phyloP scores from a whole-genome alignment of 768 basidiomycete genomes.

The Lactarius hengduanensis region DNA sequence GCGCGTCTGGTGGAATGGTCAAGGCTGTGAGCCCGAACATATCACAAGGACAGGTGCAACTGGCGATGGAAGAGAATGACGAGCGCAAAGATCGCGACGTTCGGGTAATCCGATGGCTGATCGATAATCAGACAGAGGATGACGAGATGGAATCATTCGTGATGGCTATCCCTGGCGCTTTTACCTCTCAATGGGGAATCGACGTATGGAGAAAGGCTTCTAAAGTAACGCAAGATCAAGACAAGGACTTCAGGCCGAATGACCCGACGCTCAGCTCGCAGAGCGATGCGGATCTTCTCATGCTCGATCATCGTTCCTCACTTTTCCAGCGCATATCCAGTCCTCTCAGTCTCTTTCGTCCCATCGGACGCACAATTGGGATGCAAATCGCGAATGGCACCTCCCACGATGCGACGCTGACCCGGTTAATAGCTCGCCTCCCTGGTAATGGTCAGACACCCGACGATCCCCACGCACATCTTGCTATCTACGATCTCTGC shows the following conservation, averaged over 20 bases:
- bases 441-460: not conserved
- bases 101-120: not conserved
- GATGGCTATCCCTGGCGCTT: not conserved
- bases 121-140: slow-evolving; percentile 1
- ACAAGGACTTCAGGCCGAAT: not conserved
- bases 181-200: not conserved
- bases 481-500: not conserved
- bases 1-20: not conserved
- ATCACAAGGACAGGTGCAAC: not conserved
- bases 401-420: not conserved
- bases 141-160: slow-evolving; percentile 12
- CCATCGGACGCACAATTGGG: not conserved
- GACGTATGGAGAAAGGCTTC: not conserved
- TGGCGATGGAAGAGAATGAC: slow-evolving; percentile 4
- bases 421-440: not conserved
- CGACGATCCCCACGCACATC: not conserved
- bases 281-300: not conserved
- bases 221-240: not conserved
- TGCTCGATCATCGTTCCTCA: not conserved
- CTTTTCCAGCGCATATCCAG: not conserved
- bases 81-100: slow-evolving; percentile 3
- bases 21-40: not conserved
- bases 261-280: not conserved
- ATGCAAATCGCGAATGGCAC: not conserved
- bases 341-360: not conserved